phyloP scores from a whole-genome alignment of 352 stramenopile species.

The Phytopythium ostracodes region DNA sequence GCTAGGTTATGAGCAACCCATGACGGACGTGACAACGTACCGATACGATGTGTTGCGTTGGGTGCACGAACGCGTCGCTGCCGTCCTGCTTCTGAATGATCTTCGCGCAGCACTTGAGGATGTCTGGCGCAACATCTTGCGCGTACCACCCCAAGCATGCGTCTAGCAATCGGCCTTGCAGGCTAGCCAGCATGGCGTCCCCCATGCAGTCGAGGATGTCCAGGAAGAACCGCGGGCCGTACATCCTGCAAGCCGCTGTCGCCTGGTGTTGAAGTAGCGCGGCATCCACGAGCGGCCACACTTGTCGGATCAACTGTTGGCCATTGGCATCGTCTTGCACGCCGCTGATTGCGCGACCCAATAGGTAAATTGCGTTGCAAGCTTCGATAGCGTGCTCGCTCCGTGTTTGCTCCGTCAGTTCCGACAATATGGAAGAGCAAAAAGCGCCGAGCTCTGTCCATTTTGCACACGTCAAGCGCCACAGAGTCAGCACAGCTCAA shows the following conservation, averaged over 20 bases:
- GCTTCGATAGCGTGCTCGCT: conserved; percentile 23
- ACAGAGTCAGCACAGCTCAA: conserved; percentile 1
- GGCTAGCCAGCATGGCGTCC: conserved; percentile 9
- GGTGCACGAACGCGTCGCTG: conserved; percentile 17
- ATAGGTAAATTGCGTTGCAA: conserved; percentile 29
- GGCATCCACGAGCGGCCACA: conserved; percentile 43
- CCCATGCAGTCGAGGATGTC: conserved; percentile 27
- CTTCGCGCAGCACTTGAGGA: conserved; percentile 34
- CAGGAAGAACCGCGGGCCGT: conserved; percentile 49
- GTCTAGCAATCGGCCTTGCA: conserved; percentile 42
- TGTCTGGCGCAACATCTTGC: conserved; percentile 31
- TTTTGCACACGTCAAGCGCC: background rate
- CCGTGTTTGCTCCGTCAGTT: conserved; percentile 23
- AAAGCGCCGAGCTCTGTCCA: conserved; percentile 43
- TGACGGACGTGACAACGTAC: conserved; percentile 2
- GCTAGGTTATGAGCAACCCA: background rate
- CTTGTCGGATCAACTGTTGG: conserved; percentile 28
- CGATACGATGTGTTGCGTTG: conserved; percentile 4
- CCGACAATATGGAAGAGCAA: conserved; percentile 45
- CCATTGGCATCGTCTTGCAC: conserved; percentile 30
- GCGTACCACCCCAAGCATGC: conserved; percentile 40
- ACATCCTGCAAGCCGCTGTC: conserved; percentile 24
- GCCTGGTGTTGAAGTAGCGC: conserved; percentile 27
- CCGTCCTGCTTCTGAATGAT: conserved; percentile 35
- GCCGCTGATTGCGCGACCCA: conserved; percentile 54